Base-by-base conservation (phyloP, 2,329 filamentous ascomycete genomes). In the Penicillium sp. region DNA sequence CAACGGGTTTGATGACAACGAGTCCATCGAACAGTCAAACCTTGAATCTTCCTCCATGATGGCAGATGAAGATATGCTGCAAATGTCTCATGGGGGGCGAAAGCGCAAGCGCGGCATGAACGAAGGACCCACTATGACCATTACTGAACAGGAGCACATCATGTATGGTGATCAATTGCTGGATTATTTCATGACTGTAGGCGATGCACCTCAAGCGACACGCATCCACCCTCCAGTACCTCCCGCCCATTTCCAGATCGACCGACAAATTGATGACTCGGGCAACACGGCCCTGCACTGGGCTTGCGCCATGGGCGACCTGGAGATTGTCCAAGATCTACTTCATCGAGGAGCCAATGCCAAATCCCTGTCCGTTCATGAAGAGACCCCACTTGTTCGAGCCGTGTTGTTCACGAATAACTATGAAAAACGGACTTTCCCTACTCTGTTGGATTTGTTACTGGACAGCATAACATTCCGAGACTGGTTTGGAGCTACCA, bases 381-480 rank as follows among this genome's bases (percentile, higher is more conserved):
- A 89, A 54, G 93, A 97, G 75, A 97, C 94, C 0, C 93, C 94
- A 0, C 84, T 99, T 33, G 97, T 99, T 85, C 88, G 92, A 42
- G 89, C 91, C 6, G 92, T 97, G 53, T 85, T 95, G 69, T 99
- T 97, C 73, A 97, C 93, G 44, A 99, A 99, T 73, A 96, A 94
- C 71, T 94, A 88, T 72, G 94, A 97, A 72, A 96, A 94, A 76
- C 85, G 91, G 63, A 92, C 90, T 0, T 97, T 97, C 76, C 89
- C 91, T 0, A 83, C 83, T 22, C 86, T 99, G 53, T 85, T 96
- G 65, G 89, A 89, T 62, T 85, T 96, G 60, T 82, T 99, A 4
- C 86, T 92, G 49, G 85, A 88, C 35, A 97, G 93, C 0, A 86
- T 96, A 37, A 87, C 88, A 51, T 85, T 85, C 56, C 83, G 89